A percentile compares a stretch with the other conserved stretches of the same genome.
Evolutionary conservation across 164 flowering plant genomes (phyloP).

Genomic region (Nelumbo lutea): DNA sequence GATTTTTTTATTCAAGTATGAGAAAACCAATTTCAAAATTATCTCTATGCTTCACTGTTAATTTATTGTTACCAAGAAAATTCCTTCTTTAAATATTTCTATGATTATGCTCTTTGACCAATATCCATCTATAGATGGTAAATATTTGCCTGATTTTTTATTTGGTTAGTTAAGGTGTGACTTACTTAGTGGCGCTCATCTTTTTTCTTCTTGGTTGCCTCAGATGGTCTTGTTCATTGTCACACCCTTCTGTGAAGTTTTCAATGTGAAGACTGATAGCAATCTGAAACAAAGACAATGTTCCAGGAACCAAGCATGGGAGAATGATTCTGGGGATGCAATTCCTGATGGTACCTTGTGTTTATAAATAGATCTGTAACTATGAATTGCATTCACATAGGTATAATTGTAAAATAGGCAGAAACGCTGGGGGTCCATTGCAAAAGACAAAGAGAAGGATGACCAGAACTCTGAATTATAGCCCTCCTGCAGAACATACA

Average conservation of each 20-base stretch:
- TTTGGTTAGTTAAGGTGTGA: constrained; percentile 7
- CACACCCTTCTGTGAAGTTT: constrained; percentile 43
- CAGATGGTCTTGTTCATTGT: constrained; percentile 58
- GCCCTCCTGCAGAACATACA: no score
- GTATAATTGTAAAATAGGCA: no score
- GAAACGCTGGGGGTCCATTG: no score
- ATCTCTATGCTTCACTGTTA: background rate
- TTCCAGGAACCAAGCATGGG: constrained; percentile 27
- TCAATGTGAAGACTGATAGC: constrained; percentile 18
- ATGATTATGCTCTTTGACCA: background rate
- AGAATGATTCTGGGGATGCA: constrained; percentile 28
- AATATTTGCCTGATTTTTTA: background rate
- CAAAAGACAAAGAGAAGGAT: no score
- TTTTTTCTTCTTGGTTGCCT: constrained; percentile 14
- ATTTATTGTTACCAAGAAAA: no score
- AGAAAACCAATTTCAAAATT: no score
- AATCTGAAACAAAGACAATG: constrained; percentile 22
- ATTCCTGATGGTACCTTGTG: constrained; percentile 61
- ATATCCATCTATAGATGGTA: background rate
- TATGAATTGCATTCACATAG: no score
- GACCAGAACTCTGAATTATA: no score
- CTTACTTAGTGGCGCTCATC: constrained; percentile 3
- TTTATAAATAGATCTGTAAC: no score
- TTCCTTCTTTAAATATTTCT: background rate
- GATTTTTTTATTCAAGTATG: no score